These are phyloP conservation scores for Papiliotrema laurentii DNA, from an alignment of 1,284 basidiomycete genomes.

Conservation along the genomic window DNA sequence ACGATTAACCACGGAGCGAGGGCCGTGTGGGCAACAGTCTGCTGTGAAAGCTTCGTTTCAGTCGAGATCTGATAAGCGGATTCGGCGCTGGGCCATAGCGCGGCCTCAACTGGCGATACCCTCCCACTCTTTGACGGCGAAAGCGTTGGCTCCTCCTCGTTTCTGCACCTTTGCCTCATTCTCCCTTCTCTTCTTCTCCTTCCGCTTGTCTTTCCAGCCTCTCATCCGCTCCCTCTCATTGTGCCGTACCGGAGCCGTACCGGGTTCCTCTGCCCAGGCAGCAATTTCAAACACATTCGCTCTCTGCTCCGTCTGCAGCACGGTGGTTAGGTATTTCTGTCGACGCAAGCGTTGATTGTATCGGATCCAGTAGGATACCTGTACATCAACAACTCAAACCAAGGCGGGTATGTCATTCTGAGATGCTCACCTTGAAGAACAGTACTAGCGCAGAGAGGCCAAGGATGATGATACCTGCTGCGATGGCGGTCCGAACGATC, in stretches of 20 bases:
- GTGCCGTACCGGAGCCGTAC: slow-evolving; percentile 23
- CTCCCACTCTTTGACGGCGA: slow-evolving; percentile 44
- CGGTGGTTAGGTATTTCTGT: slow-evolving; percentile 20
- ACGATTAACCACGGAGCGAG: too few relatives aligned
- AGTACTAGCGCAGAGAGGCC: slow-evolving; percentile 29
- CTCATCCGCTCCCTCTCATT: slow-evolving; percentile 1
- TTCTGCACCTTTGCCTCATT: slow-evolving; percentile 23
- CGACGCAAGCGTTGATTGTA: slow-evolving; percentile 32
- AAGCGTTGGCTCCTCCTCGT: slow-evolving; percentile 40
- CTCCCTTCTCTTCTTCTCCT: slow-evolving; percentile 21
- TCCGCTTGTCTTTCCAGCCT: slow-evolving; percentile 6
- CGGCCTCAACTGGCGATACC: slow-evolving; percentile 21
- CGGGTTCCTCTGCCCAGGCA: slow-evolving; percentile 41
- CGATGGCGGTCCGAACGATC: slow-evolving; percentile 40
- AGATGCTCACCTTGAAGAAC: slow-evolving; percentile 36
- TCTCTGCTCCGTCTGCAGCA: slow-evolving; percentile 29
- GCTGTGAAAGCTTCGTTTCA: too few relatives aligned
- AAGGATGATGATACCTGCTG: slow-evolving; percentile 41
- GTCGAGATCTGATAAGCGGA: too few relatives aligned
- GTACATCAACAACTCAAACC: background rate
- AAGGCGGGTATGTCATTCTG: background rate
- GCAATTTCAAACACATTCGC: slow-evolving; percentile 43
- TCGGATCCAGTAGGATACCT: slow-evolving; percentile 40
- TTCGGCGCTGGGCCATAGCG: too few relatives aligned
- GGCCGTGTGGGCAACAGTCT: too few relatives aligned